These are phyloP conservation scores for Trichocladium uniseriatum DNA, from an alignment of 495 filamentous ascomycete species.

Conservation along the genomic window DNA sequence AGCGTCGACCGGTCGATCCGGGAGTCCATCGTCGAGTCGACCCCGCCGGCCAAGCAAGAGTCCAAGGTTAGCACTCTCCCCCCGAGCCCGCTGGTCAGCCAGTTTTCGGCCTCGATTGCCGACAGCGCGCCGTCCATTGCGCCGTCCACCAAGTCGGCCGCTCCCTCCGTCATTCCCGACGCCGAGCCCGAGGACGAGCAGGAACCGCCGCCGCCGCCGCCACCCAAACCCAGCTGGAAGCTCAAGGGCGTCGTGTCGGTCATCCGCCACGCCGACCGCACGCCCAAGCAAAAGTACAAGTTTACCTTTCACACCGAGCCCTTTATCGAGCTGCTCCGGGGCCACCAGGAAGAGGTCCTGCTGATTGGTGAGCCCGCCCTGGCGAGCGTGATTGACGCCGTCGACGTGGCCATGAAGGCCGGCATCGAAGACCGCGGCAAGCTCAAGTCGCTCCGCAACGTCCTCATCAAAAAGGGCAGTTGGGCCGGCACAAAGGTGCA, in stretches of 20 bases:
- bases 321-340: constrained; percentile 86
- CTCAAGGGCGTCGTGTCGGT: constrained; percentile 98
- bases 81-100: constrained; percentile 25
- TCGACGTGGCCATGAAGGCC: constrained; percentile 64
- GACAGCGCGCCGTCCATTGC: constrained; percentile 35
- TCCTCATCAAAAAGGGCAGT: constrained; percentile 79
- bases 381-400: constrained; percentile 79
- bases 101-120: constrained; percentile 25
- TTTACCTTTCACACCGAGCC: constrained; percentile 97
- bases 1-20: constrained; percentile 23
- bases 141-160: constrained; percentile 34
- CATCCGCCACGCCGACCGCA: constrained; percentile 90
- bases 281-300: constrained; percentile 98
- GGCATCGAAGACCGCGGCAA: constrained; percentile 79
- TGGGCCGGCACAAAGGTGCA: constrained; percentile 97
- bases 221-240: constrained; percentile 93
- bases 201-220: constrained; percentile 57
- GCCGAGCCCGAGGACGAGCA: constrained; percentile 13
- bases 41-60: constrained; percentile 13
- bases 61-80: constrained; percentile 29
- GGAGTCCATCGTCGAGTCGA: constrained; percentile 7
- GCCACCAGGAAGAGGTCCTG: constrained; percentile 92
- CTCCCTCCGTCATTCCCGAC: constrained; percentile 27
- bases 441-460: constrained; percentile 71
- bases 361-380: constrained; percentile 86